Base-by-base conservation (phyloP, 164 flowering plant genomes). In the Aristolochia fimbriata region DNA sequence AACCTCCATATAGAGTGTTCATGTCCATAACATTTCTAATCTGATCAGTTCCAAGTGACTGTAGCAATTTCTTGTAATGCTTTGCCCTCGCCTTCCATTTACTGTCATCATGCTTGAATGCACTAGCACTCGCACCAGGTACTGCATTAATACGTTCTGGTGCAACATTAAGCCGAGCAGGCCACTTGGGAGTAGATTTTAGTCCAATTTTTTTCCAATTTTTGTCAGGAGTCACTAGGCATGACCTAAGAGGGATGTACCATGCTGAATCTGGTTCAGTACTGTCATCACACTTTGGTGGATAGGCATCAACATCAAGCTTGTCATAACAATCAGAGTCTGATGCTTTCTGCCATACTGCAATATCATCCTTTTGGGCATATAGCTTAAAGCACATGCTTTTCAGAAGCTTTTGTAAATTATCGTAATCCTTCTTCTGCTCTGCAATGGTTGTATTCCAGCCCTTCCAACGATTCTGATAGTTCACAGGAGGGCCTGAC, bases 401-500 rank as follows among this genome's bases (percentile, higher is more conserved):
- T 25, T 92, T 77, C 0, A 93, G 91, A 62, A 88, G 59, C 8
- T 77, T 83, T 58, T 85, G 87, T 63, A 93, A 69, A 70, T 81
- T 86, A 1, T 93, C 86, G 49, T 88, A 93, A 70, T 93, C 91
- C 27, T 88, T 69, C 73, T 72, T 83, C 75, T 90, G 97, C 62
- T 80, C 97, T 72, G 85, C 95, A 22, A 85, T 69, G 0, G 99
- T 93, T 17, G 97, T 93, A 69, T 93, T 83, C 99, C 99, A 93
- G 55, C 99, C 99, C 47, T 78, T 69, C 97, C 99, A 93, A 4
- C 83, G 81, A 72, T 77, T 67, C 63, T 90, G 83, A 57, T 88
- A 93, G 82, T 93, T 93, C 52, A 94, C 92, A 17, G 99, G 99
- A 11, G 99, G 99, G 21, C 99, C 99, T 59, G 99, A 94, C 17